Base-by-base conservation (phyloP, 495 filamentous ascomycete species). In the Viridothelium virens region DNA sequence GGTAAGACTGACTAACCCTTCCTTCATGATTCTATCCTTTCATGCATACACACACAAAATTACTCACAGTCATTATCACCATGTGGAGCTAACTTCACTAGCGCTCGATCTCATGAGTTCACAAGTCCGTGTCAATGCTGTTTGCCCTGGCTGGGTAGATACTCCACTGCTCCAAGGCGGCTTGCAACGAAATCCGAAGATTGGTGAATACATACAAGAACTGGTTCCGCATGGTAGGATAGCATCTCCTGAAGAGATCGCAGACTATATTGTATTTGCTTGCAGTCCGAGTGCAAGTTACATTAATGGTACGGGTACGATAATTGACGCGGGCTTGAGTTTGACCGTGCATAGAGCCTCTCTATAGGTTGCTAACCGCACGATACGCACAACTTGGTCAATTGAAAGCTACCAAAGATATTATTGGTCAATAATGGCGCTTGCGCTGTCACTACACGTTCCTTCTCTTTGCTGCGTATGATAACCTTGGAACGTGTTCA, bases 251-350 rank as follows among this genome's bases (percentile, higher is more conserved):
- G 67, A 69, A 16, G 67, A 69, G 25, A 61, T 66, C 6, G 64
- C 64, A 14, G 67, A 66, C 9, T 56, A 38, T 9, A 46, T 69
- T 61, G 59, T 61, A 4, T 66, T 66, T 41, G 34, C 66, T 5
- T 66, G 64, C 31, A 69, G 67, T 38, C 67, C 67, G 4, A 62
- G 47, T 50, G 59, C 64, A 10, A 69, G 67, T 56, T 69, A 69
- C 38, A 63, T 69, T 31, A 66, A 63, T 61, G 67, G 67, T 2
- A 61, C 61, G n/a, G 36, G 56, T n/a, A 6, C 66, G 38, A 34
- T 69, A 5, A 63, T 63, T 16, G 67, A 69, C 46, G 64, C 67
- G 0, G 56, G 48, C 44, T 33, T 69, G 4, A 66, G 56, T 16
- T 18, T 65, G 18, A 65, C 63, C 6, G 46, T 65, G 31, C 63